These are phyloP conservation scores for Sordariomycetes sp. DNA, from an alignment of 2,329 filamentous ascomycete genomes.

Conservation along the genomic window DNA sequence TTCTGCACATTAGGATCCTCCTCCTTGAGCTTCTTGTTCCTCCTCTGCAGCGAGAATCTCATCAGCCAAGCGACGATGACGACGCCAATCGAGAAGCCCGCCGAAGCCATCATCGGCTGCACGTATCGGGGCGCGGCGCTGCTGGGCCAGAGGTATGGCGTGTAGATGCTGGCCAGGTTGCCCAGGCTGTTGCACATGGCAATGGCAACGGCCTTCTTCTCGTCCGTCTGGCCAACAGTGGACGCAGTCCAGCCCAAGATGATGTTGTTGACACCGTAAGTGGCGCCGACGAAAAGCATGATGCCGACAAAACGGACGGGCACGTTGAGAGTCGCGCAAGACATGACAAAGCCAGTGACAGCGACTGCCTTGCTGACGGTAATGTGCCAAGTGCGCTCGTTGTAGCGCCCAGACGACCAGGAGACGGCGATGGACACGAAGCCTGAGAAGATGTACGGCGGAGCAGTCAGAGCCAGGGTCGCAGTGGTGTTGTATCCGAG, in stretches of 20 bases:
- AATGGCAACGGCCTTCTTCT: conserved; percentile 9
- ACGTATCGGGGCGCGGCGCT: conserved; percentile 6
- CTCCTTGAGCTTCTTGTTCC: conserved; percentile 21
- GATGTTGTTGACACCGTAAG: conserved; percentile 9
- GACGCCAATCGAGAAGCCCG: conserved; percentile 25
- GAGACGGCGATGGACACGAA: conserved; percentile 13
- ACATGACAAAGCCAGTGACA: conserved; percentile 25
- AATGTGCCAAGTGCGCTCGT: conserved; percentile 34
- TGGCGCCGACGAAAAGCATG: conserved; percentile 16
- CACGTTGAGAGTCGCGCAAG: conserved; percentile 13
- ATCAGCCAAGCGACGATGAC: conserved; percentile 26
- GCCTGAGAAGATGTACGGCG: conserved; percentile 20
- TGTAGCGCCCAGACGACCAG: conserved; percentile 25
- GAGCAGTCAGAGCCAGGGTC: conserved; percentile 36
- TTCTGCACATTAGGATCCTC: conserved; percentile 12
- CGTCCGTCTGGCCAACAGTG: conserved; percentile 6
- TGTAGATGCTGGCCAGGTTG: conserved; percentile 8
- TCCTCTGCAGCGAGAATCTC: conserved; percentile 19
- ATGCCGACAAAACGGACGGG: conserved; percentile 17
- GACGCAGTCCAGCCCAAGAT: conserved; percentile 8
- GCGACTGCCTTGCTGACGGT: conserved; percentile 27
- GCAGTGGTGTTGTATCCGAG: conserved; percentile 36
- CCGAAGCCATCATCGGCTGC: conserved; percentile 17
- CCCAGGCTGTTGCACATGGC: conserved; percentile 9
- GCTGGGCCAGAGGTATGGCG: conserved; percentile 9